Percentiles rank a stretch among this genome's conserved stretches.
phyloP scores from a whole-genome alignment of 164 flowering plant species.

The Vitis amurensis region DNA sequence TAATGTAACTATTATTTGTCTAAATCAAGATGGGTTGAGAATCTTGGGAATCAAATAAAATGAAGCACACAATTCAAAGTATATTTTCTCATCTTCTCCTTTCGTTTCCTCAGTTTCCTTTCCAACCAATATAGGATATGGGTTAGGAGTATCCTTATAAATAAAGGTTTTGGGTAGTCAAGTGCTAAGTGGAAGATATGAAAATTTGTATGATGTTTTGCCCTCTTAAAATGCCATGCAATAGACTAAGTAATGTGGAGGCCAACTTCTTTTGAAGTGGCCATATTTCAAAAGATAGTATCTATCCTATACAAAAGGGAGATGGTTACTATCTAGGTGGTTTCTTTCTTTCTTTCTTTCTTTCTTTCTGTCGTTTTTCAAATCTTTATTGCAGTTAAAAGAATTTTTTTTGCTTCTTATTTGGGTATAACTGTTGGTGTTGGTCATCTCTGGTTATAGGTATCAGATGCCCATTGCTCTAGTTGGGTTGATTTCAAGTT shows the following conservation, averaged over 20 bases:
- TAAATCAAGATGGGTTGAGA: too few relatives aligned
- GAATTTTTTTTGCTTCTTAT: neutral
- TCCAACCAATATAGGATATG: too few relatives aligned
- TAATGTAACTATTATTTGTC: too few relatives aligned
- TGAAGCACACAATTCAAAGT: too few relatives aligned
- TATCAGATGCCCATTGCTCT: conserved; percentile 82
- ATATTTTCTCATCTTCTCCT: too few relatives aligned
- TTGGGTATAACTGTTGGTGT: neutral
- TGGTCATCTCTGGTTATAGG: conserved; percentile 31
- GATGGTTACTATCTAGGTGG: too few relatives aligned
- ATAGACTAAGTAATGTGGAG: too few relatives aligned
- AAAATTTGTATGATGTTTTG: neutral
- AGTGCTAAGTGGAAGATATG: neutral
- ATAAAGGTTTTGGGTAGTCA: too few relatives aligned
- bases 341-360: neutral
- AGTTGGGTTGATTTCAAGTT: conserved; percentile 60
- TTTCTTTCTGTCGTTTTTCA: neutral
- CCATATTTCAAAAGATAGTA: neutral
- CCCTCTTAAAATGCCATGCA: neutral
- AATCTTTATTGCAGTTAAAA: neutral
- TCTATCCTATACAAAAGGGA: too few relatives aligned
- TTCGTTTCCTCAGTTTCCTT: too few relatives aligned
- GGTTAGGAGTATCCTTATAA: too few relatives aligned
- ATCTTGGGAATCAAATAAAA: too few relatives aligned
- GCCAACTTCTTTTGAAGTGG: neutral